These are phyloP conservation scores for Diaporthe amygdali DNA, from an alignment of 2,329 filamentous ascomycete species.

Conservation along the genomic window DNA sequence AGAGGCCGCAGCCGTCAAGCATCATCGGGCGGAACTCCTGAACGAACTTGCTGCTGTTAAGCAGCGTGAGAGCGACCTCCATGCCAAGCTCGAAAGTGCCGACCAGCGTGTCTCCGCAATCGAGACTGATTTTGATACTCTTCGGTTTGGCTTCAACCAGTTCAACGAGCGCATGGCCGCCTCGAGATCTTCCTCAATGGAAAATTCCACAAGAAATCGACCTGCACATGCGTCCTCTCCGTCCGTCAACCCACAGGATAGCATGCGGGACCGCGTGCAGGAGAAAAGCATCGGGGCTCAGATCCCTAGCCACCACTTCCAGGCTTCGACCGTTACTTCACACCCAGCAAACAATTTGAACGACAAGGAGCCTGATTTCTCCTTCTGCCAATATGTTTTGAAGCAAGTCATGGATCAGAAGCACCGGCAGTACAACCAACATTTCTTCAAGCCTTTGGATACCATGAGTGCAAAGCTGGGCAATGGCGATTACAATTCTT, in stretches of 20 bases:
- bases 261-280: too few relatives aligned
- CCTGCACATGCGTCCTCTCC: not conserved
- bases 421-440: not conserved
- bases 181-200: not conserved
- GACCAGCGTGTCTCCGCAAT: not conserved
- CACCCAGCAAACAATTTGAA: fast-evolving
- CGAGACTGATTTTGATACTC: not conserved
- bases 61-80: not conserved
- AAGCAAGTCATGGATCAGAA: not conserved
- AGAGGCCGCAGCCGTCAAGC: not conserved
- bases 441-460: not conserved
- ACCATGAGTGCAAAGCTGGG: not conserved
- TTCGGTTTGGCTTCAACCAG: not conserved
- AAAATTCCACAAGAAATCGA: not conserved
- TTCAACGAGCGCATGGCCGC: not conserved
- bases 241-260: not conserved
- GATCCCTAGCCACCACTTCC: not conserved
- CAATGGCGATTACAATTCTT: not conserved
- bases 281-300: not conserved
- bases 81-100: not conserved
- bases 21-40: fast-evolving
- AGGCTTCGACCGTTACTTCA: too few relatives aligned
- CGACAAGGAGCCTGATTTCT: too few relatives aligned
- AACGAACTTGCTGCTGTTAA: not conserved
- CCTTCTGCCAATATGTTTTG: not conserved